These are phyloP conservation scores for Fremontodendron californicum DNA, from an alignment of 345 rosid species.

Conservation along the genomic window DNA sequence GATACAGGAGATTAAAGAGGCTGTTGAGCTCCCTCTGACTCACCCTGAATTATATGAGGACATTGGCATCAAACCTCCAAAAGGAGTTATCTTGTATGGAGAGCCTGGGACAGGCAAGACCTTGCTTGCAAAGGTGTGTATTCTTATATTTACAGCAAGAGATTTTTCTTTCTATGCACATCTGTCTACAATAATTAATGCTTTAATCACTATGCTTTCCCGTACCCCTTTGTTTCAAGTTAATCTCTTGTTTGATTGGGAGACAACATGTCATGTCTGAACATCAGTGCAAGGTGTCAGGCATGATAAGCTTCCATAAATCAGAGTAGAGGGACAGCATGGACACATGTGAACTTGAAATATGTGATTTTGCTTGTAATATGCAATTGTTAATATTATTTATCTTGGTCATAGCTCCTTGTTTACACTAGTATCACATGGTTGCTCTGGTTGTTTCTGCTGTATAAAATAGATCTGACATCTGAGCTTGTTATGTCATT, in stretches of 20 bases:
- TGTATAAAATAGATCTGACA: not conserved
- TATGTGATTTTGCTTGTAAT: not conserved
- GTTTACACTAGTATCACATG: not conserved
- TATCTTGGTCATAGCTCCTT: not conserved
- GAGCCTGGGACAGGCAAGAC: conserved; percentile 99
- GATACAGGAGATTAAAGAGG: conserved; percentile 98
- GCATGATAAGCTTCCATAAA: not conserved
- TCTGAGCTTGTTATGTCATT: conserved; percentile 1
- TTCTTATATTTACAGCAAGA: not conserved
- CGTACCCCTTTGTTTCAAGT: not conserved
- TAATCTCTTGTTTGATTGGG: not conserved
- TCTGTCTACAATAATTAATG: not conserved
- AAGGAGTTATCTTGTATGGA: conserved; percentile 97
- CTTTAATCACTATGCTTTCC: not conserved
- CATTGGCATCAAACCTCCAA: conserved; percentile 97
- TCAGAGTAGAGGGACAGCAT: not conserved
- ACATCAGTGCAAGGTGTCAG: not conserved
- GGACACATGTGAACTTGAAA: not conserved
- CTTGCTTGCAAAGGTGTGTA: conserved; percentile 84
- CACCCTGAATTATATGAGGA: conserved; percentile 99
- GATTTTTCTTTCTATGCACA: not conserved
- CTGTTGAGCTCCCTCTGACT: conserved; percentile 96
- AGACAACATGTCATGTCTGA: not conserved
- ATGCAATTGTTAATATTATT: not conserved
- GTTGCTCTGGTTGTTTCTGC: not conserved